Base-by-base conservation (phyloP, 1,284 basidiomycete genomes). In the Baeospora myosura region DNA sequence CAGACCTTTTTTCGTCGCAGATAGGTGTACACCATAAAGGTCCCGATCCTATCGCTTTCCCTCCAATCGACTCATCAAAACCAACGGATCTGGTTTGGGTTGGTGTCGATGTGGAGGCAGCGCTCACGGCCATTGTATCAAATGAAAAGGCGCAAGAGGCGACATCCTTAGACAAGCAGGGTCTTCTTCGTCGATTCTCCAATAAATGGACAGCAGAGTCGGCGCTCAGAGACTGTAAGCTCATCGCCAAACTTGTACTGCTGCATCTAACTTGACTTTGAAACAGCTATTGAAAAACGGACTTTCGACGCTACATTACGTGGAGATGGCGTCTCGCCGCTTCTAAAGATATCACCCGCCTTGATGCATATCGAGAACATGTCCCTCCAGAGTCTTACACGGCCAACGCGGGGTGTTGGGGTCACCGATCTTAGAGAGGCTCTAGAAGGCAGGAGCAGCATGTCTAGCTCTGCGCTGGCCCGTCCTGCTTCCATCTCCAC, bases 291-390 rank as follows among this genome's bases (percentile, higher is more conserved):
- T 37, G 84, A 88, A 57, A 68, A 66, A 42, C 70, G 73, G 5
- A 67, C 64, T n/a, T 76, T 72, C 43, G 76, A 87, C 38, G 59
- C 70, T 3, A 66, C 65, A 1, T 52, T 76, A 30, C 66, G 79
- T 12, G 74, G 74, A 26, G 82, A 88, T 48, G 78, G 77, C 20
- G 64, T 79, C 34, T 78, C 82, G 1, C 78, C 84, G 3, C 69
- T 89, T 38, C 71, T 88, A 45, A 87, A 81, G 57, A 76, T 90
- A 25, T 83, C 86, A 2, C 86, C 84, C 30, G 79, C 82, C 11
- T 65, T 93, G 44, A 92, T 91, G 88, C 83, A 87, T 47, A 86
- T 88, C 45, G 86, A 91, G 49, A 93, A 93, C 58, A 67, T 87
- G 18, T 92, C 88, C 3, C 68, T 89, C 40, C 83, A 86, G 55